Evolutionary conservation across 2,329 filamentous ascomycete species (phyloP).

Genomic region (Pseudovirgaria hyperparasitica): DNA sequence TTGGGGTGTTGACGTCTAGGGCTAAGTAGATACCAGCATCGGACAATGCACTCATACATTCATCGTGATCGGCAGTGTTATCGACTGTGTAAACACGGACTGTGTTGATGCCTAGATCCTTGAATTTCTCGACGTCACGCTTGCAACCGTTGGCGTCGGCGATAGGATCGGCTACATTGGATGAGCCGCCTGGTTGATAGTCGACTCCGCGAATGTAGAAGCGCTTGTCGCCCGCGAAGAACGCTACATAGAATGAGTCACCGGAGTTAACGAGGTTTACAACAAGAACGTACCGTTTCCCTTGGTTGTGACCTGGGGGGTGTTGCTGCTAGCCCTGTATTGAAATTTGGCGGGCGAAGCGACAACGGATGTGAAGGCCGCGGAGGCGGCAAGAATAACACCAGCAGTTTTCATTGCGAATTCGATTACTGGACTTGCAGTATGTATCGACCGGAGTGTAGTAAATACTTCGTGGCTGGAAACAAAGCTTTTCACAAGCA

Average conservation of each 20-base stretch:
- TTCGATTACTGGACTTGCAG: too few species aligned
- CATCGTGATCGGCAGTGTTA: constrained; percentile 68
- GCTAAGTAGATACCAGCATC: constrained; percentile 87
- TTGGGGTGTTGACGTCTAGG: constrained; percentile 81
- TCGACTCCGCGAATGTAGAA: constrained; percentile 52
- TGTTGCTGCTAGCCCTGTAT: constrained; percentile 24
- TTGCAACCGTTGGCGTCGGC: constrained; percentile 57
- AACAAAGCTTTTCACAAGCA: too few species aligned
- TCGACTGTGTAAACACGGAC: constrained; percentile 88
- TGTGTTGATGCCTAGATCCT: constrained; percentile 78
- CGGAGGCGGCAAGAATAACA: constrained; percentile 32
- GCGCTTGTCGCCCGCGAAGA: constrained; percentile 49
- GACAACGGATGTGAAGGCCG: constrained; percentile 33
- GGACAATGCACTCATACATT: constrained; percentile 70
- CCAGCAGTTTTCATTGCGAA: constrained; percentile 41
- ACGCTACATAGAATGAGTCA: constrained; percentile 28
- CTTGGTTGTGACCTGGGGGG: constrained; percentile 46
- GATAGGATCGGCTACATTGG: constrained; percentile 58
- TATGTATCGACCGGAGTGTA: too few species aligned
- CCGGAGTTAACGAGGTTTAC: constrained; percentile 4
- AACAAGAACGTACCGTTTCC: constrained; percentile 39
- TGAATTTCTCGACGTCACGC: constrained; percentile 71
- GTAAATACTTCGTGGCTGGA: too few species aligned
- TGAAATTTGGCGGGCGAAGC: constrained; percentile 27
- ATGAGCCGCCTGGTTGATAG: constrained; percentile 54